Evolutionary conservation across 2,329 filamentous ascomycete genomes (phyloP).

Genomic region (Cordyceps militaris): DNA sequence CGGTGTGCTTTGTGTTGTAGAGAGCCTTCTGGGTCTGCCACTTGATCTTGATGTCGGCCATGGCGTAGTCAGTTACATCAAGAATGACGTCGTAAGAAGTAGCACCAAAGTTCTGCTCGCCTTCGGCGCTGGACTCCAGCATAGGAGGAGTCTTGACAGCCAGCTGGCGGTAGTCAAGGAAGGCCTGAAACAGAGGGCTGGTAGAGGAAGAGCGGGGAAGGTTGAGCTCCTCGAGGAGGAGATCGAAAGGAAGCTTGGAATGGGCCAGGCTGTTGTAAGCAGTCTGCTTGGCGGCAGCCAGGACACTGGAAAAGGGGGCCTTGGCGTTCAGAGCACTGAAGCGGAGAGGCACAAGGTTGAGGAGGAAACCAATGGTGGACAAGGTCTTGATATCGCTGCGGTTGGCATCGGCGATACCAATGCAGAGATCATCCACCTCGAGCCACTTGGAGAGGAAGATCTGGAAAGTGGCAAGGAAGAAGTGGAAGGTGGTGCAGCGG

Average conservation of each 20-base stretch:
- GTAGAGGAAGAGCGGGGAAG: slow-evolving; percentile 30
- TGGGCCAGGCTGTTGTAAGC: slow-evolving; percentile 29
- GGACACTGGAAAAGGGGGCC: slow-evolving; percentile 19
- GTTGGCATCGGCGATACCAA: slow-evolving; percentile 36
- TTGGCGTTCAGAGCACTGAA: slow-evolving; percentile 21
- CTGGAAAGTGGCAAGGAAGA: slow-evolving; percentile 37
- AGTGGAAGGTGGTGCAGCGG: slow-evolving; percentile 33
- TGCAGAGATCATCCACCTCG: slow-evolving; percentile 32
- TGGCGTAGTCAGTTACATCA: slow-evolving; percentile 17
- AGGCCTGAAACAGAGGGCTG: slow-evolving; percentile 40
- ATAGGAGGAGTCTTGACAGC: slow-evolving; percentile 20
- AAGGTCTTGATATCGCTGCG: slow-evolving; percentile 17
- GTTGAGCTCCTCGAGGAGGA: slow-evolving; percentile 35
- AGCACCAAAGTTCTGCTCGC: slow-evolving; percentile 16
- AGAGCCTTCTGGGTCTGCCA: slow-evolving; percentile 16
- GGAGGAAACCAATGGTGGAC: slow-evolving; percentile 33
- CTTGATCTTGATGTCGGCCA: slow-evolving; percentile 11
- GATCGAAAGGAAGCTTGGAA: slow-evolving; percentile 38
- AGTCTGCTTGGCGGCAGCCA: slow-evolving; percentile 19
- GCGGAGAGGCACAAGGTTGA: slow-evolving; percentile 38
- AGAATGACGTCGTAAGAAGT: slow-evolving; percentile 21
- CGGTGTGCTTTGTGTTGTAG: slow-evolving; percentile 16
- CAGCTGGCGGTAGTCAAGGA: slow-evolving; percentile 38
- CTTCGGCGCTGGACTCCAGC: slow-evolving; percentile 18
- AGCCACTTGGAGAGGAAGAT: slow-evolving; percentile 22